Evolutionary conservation across 176 grass and related monocot species (phyloP).

Genomic region (Avena insularis): DNA sequence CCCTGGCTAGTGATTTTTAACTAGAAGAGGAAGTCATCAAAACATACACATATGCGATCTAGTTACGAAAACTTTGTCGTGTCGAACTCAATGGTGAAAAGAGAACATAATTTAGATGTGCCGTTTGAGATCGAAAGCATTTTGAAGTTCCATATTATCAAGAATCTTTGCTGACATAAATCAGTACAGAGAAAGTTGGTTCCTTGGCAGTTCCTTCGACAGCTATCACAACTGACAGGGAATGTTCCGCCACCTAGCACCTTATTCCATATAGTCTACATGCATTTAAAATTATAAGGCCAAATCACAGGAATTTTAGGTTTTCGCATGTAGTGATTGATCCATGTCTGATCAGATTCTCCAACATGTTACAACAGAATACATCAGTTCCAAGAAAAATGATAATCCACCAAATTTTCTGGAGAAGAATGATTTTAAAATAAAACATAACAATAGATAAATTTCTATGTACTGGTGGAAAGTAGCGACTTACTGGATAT

Average conservation of each 20-base stretch:
- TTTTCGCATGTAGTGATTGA: neutral
- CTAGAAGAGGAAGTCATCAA: neutral
- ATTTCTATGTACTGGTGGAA: slow-evolving; percentile 21
- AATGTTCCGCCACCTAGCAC: neutral
- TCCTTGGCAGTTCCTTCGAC: neutral
- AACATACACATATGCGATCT: neutral
- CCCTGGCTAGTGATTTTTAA: neutral
- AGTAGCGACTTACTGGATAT: slow-evolving; percentile 90
- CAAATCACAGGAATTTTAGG: slow-evolving; percentile 9
- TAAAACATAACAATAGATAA: slow-evolving; percentile 24
- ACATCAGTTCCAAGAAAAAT: slow-evolving; percentile 25
- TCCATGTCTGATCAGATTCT: slow-evolving; percentile 1
- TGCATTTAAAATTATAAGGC: slow-evolving; percentile 4
- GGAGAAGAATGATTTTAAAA: slow-evolving; percentile 5
- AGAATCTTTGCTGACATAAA: neutral
- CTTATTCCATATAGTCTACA: neutral
- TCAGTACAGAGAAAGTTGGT: too few species aligned
- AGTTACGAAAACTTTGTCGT: neutral
- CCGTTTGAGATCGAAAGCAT: neutral
- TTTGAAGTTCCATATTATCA: neutral
- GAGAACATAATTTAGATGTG: neutral
- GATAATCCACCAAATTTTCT: slow-evolving; percentile 15
- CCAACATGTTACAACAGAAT: slow-evolving; percentile 22
- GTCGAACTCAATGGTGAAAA: neutral
- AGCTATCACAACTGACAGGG: neutral